phyloP scores from a whole-genome alignment of 345 rosid genomes.

The Ceriops decandra region DNA sequence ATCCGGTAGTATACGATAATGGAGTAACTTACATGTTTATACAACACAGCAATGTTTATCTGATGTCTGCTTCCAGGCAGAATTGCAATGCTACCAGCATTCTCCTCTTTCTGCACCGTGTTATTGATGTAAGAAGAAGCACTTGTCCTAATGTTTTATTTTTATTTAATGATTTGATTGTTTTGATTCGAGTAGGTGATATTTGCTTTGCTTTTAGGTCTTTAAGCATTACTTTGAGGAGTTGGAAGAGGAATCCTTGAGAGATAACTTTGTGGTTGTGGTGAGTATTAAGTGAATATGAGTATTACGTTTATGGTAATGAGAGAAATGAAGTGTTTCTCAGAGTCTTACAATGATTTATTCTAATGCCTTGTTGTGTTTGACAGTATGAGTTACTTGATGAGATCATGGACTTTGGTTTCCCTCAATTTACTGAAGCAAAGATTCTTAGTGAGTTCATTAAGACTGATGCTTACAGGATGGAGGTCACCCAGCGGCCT shows the following conservation, averaged over 20 bases:
- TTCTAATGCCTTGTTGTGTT: slow-evolving; percentile 6
- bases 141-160: background rate
- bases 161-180: background rate
- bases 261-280: slow-evolving; percentile 99
- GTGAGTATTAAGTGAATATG: slow-evolving; percentile 24
- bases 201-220: slow-evolving; percentile 36
- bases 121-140: slow-evolving; percentile 68
- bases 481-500: slow-evolving; percentile 95
- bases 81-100: slow-evolving; percentile 97
- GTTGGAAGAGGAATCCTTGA: slow-evolving; percentile 91
- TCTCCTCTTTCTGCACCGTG: slow-evolving; percentile 80
- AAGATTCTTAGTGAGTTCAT: slow-evolving; percentile 90
- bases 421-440: slow-evolving; percentile 93
- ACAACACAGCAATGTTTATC: slow-evolving; percentile 87
- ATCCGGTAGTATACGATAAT: slow-evolving; percentile 91
- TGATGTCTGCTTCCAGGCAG: slow-evolving; percentile 87
- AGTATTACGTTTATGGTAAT: no score
- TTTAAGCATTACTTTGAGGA: slow-evolving; percentile 98
- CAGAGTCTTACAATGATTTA: background rate
- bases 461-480: slow-evolving; percentile 95
- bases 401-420: slow-evolving; percentile 99
- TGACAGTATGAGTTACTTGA: slow-evolving; percentile 92
- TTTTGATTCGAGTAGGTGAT: background rate
- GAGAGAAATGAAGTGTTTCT: no score
- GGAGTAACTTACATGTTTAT: slow-evolving; percentile 93